A percentile compares a stretch with the other conserved stretches of the same genome.
Conservation (phyloP, 257 asterid species). For the Forsythia suspensa region DNA sequence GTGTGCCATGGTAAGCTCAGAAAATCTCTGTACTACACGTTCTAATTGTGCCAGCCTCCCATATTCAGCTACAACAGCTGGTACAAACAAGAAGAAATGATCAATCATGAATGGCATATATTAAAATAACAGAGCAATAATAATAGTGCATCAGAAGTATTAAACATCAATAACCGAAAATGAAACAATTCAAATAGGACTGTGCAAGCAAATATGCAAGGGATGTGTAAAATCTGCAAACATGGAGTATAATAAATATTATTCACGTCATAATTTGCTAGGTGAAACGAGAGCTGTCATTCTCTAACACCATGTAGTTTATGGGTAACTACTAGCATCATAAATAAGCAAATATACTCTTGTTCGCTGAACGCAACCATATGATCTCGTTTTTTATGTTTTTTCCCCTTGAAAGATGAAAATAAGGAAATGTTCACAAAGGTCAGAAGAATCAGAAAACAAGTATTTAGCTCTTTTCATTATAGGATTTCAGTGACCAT, state of each 20-base stretch:
- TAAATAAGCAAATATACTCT: background rate
- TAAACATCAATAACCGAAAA: background rate
- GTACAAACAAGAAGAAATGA: constrained; percentile 17
- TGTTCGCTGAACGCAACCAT: background rate
- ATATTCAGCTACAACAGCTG: constrained; percentile 67
- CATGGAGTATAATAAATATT: background rate
- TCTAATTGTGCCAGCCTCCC: constrained; percentile 73
- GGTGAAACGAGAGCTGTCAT: background rate
- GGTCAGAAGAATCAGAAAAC: background rate
- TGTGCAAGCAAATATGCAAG: background rate
- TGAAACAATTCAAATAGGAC: background rate
- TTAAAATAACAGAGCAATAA: background rate
- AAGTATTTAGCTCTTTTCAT: background rate
- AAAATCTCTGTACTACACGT: constrained; percentile 51
- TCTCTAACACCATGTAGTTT: background rate
- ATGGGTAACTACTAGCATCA: background rate
- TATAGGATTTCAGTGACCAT: background rate
- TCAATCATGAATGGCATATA: background rate
- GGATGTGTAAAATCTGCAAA: background rate
- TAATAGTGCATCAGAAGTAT: background rate
- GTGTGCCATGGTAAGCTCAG: constrained; percentile 85
- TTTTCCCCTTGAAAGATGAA: background rate
- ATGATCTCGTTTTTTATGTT: background rate
- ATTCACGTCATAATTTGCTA: background rate
- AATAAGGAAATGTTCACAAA: background rate